Percentiles rank a stretch among this genome's conserved stretches.
Conservation (phyloP, 352 stramenopile species). For the Pilasporangium apinafurcum region DNA sequence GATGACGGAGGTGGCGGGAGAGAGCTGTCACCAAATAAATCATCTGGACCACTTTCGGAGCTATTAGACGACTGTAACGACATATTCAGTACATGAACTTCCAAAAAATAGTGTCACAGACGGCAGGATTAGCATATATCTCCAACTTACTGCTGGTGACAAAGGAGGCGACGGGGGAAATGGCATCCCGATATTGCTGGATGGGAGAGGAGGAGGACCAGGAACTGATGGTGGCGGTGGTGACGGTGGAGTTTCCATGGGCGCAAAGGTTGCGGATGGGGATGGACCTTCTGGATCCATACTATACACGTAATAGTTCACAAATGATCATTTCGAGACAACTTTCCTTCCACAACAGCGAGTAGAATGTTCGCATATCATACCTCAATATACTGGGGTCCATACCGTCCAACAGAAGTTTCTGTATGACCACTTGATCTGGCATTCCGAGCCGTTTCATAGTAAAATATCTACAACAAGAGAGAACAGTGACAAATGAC, state of each 20-base stretch:
- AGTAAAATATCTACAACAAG: constrained; percentile 58
- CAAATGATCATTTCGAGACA: background rate
- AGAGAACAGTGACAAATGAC: background rate
- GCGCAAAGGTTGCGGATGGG: constrained; percentile 33
- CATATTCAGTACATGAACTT: background rate
- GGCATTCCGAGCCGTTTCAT: constrained; percentile 74
- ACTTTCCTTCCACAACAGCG: background rate
- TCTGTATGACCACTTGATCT: constrained; percentile 68
- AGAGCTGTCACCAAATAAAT: constrained; percentile 44
- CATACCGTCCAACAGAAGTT: constrained; percentile 76
- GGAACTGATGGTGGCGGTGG: constrained; percentile 19
- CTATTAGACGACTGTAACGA: constrained; percentile 25
- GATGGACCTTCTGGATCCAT: constrained; percentile 80
- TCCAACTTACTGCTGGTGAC: constrained; percentile 59
- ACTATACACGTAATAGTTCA: constrained; percentile 7
- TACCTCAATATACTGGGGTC: constrained; percentile 50
- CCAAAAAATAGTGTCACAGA: background rate
- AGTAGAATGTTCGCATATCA: background rate
- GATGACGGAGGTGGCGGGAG: constrained; percentile 35
- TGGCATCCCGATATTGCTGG: constrained; percentile 43
- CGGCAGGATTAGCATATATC: background rate
- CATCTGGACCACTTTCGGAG: constrained; percentile 25
- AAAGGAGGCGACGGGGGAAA: constrained; percentile 36
- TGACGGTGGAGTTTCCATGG: constrained; percentile 17
- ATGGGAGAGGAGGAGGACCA: constrained; percentile 10